phyloP scores from a whole-genome alignment of 176 grass and related monocot species.

The Juncus effusus region DNA sequence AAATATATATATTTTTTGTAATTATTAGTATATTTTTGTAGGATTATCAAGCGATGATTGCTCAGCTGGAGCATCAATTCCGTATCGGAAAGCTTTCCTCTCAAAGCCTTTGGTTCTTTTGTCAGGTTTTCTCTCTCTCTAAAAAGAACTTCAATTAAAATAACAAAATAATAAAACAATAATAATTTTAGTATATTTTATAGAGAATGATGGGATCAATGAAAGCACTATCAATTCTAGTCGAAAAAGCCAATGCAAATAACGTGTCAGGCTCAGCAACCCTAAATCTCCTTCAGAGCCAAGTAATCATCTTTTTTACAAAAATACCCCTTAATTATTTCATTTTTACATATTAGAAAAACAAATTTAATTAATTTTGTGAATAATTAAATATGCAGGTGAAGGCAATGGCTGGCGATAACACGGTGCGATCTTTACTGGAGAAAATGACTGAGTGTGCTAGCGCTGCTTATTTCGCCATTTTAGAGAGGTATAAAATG shows the following conservation, averaged over 20 bases:
- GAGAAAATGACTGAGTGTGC: constrained; percentile 91
- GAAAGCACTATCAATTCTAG: constrained; percentile 76
- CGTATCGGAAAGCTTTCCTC: constrained; percentile 78
- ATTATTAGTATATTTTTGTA: constrained; percentile 34
- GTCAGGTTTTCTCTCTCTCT: constrained; percentile 55
- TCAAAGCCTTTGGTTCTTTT: constrained; percentile 92
- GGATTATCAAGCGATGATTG: constrained; percentile 99
- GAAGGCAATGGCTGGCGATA: constrained; percentile 93
- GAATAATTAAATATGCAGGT: constrained; percentile 44
- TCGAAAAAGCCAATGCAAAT: constrained; percentile 68
- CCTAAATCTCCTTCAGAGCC: constrained; percentile 91
- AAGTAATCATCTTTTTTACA: constrained; percentile 40
- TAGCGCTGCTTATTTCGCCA: constrained; percentile 81
- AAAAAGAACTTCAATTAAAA: constrained; percentile 9
- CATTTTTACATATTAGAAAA: constrained; percentile 8
- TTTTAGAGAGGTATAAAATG: constrained; percentile 73
- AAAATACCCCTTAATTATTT: constrained; percentile 15
- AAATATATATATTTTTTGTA: constrained; percentile 13
- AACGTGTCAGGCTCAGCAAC: constrained; percentile 69
- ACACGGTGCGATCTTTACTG: constrained; percentile 73
- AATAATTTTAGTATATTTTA: constrained; percentile 23
- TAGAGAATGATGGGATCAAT: constrained; percentile 95
- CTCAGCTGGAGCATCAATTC: constrained; percentile 92
- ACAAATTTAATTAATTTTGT: neutral
- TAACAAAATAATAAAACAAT: no score